Evolutionary conservation across 176 grass and related monocot species (phyloP), one percentile per base, ranked within the genome.

Genomic region (Calamus simplicifolius): DNA sequence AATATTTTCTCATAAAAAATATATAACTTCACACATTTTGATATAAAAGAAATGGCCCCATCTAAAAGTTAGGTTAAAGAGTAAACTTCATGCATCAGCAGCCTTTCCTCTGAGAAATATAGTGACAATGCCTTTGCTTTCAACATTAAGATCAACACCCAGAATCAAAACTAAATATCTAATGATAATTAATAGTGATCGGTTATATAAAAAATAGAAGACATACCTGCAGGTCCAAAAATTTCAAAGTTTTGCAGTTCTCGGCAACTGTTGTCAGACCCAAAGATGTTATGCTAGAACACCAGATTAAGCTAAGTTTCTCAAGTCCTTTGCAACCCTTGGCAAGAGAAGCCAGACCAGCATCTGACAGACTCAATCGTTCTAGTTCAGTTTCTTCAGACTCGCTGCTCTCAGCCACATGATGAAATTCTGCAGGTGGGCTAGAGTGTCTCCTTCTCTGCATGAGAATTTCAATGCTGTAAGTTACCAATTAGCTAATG

Each of bases 211-310:
- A 18, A 81, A 59, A 14, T 59, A 16, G 17, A 67, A 4, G 16
- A 4, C 1, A 68, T 78, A 90, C 91, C 91, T 95, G 83, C 57
- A 95, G 77, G 57, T 90, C 82, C 77, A 95, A 76, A 48, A 83
- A 87, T 75, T 66, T 80, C 53, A 95, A 79, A 4, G 62, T 75
- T 73, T 73, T 87, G 75, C 86, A 95, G 48, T 77, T 76, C 50
- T 95, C 77, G 48, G 86, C 68, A 76, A 95, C 66, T 18, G 69
- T 90, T 64, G 59, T 55, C 62, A 95, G 85, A 7, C 86, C 86
- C 50, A 65, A 56, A 26, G 91, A 95, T 16, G 91, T 71, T 79
- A 84, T 78, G 65, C 74, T 55, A 64, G 80, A 75, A 63, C 91
- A 90, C 86, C 86, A 90, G 53, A 74, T 63, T 19, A 95, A 63